Percentiles rank a stretch among this genome's conserved stretches.
Evolutionary conservation across 495 filamentous ascomycete species (phyloP).

Genomic region (Oidiodendron maius): DNA sequence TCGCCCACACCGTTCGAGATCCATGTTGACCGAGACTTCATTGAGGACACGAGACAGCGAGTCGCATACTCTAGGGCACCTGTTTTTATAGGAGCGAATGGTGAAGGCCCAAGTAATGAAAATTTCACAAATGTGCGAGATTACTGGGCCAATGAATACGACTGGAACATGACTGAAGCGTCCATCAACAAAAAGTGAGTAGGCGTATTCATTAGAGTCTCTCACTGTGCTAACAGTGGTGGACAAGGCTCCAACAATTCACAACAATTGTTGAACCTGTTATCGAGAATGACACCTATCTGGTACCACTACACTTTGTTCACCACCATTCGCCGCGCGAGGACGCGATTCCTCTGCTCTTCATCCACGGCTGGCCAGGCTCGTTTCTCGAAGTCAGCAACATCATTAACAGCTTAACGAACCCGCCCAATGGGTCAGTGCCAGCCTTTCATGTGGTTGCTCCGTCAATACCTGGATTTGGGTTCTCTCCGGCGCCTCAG

Average conservation of each 20-base stretch:
- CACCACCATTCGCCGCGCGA: constrained; percentile 41
- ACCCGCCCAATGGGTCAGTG: background rate
- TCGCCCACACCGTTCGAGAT: background rate
- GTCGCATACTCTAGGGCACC: background rate
- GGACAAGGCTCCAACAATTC: background rate
- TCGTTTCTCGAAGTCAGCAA: background rate
- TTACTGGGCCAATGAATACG: constrained; percentile 1
- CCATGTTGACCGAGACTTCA: background rate
- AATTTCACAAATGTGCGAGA: background rate
- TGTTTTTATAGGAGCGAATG: background rate
- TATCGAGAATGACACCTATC: background rate
- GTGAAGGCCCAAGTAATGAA: background rate
- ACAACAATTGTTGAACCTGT: background rate
- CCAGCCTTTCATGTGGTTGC: constrained; percentile 32
- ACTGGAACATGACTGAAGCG: background rate
- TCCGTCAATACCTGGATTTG: constrained; percentile 30
- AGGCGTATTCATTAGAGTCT: background rate
- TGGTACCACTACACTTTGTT: constrained; percentile 33
- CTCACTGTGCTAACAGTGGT: background rate
- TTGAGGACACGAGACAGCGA: background rate
- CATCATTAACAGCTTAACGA: background rate
- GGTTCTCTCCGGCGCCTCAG: constrained; percentile 24
- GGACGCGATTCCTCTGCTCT: constrained; percentile 48
- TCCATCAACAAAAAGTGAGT: constrained; percentile 2
- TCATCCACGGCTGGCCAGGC: constrained; percentile 44